Evolutionary conservation across 306 rosid species (phyloP), one percentile per base, ranked within the genome.

Genomic region (Alnus rubra): DNA sequence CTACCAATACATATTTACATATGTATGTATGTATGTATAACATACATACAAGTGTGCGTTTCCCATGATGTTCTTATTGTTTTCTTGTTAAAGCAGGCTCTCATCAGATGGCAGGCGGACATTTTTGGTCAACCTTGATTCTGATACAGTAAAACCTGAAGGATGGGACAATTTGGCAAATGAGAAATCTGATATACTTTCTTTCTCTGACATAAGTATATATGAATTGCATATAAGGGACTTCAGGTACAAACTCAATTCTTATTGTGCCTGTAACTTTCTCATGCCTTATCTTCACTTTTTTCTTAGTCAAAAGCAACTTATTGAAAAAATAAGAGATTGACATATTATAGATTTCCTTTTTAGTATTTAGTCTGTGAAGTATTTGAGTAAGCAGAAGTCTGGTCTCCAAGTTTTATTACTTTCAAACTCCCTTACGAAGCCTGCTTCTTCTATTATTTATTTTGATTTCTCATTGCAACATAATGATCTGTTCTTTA

Each of bases 201-300:
- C 90, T 81, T 88, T 89, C 82, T 83, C 97, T 15, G 98, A 95
- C 86, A 91, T 86, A 80, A 95, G 98, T 82, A 85, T 95, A 80
- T 92, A 92, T 83, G 97, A 95, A 88, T 75, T 91, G 89, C 97
- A 95, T 80, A 82, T 91, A 81, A 88, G 96, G 82, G 98, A 95
- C 84, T 95, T 95, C 85, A 95, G 98, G 98, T 91, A 83, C 64
- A 56, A 48, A 62, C 73, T 62, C 64, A 30, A 55, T 56, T 74
- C 71, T 70, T 74, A 47, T 11, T 59, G 23, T 56, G 42, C 64
- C 69, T 39, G n/a, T 48, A 33, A 69, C 63, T 74, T 83, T 74
- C 9, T 72, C 50, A 44, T 33, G 42, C 79, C 56, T 50, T 45
- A 15, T 74, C 28, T 58, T 75, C 70, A 35, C 58, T 39, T 81